Evolutionary conservation across 1,284 basidiomycete species (phyloP), one percentile per base, ranked within the genome.

Genomic region (Moniliophthora roreri): DNA sequence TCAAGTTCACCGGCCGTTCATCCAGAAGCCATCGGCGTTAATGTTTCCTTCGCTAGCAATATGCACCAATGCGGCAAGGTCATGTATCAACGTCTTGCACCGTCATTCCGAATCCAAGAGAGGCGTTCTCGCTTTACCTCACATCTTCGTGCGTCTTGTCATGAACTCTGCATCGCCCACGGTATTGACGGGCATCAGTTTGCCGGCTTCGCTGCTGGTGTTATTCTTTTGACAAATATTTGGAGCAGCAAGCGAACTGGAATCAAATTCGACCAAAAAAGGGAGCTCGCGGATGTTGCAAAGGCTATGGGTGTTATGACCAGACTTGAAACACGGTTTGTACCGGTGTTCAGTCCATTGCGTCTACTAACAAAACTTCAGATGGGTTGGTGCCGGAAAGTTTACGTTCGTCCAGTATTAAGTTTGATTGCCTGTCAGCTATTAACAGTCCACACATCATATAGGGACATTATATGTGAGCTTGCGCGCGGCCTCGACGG

Each of bases 21-120:
- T 56, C 20, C 54, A 56, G 32, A 56, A 56, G 20, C 32, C 52
- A 34, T 54, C 57, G 20, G 26, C 34, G 5, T 16, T 49, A 23
- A 51, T 45, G 9, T 51, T 55, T 24, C 48, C 51, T 16, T 58
- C 57, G 13, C 53, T 58, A 8, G 57, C 57, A 11, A 48, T 55
- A 38, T 58, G 57, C 32, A 54, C 51, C 4, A 55, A 58, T 28
- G 53, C 57, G 10, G 53, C 57, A n/a, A 39, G 57, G 41, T 53
- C 51, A 2, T 53, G 48, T 10, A 52, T 49, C 23, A 55, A 52
- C 23, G 37, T 58, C 32, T 18, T 56, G 26, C 45, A 56, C 23
- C 39, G 21, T 7, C 54, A 58, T 40, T 39, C 53, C 16, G 32
- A 39, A 9, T 48, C 38, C 35, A 51, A 44, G 4, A 40, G 49